phyloP scores from a whole-genome alignment of 78 protist genomes.

The Dictyostelium capitatum region DNA sequence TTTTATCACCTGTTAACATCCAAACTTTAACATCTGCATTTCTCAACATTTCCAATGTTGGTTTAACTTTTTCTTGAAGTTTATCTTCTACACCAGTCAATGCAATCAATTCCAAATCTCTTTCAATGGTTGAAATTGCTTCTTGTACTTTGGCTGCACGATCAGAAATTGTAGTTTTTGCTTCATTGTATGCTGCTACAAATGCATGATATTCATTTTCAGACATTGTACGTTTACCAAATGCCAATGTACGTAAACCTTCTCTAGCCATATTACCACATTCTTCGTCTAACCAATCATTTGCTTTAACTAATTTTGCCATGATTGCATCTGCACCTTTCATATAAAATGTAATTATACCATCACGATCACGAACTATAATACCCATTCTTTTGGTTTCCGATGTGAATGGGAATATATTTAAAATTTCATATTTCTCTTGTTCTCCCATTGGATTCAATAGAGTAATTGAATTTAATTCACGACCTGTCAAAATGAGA shows the following conservation, averaged over 20 bases:
- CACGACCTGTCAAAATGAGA: constrained; percentile 85
- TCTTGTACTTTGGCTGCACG: constrained; percentile 81
- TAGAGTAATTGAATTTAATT: constrained; percentile 71
- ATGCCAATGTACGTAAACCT: constrained; percentile 98
- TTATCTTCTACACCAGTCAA: constrained; percentile 96
- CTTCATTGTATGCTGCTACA: constrained; percentile 22
- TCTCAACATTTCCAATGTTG: constrained; percentile 92
- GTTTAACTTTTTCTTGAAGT: constrained; percentile 85
- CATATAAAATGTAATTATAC: constrained; percentile 84
- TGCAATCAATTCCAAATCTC: constrained; percentile 87
- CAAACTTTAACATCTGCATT: constrained; percentile 95
- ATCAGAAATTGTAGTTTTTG: constrained; percentile 82
- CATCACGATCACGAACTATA: constrained; percentile 88
- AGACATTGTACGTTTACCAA: constrained; percentile 83
- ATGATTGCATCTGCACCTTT: constrained; percentile 93
- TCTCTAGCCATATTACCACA: constrained; percentile 96
- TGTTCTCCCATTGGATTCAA: constrained; percentile 75
- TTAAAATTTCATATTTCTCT: constrained; percentile 89
- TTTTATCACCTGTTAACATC: constrained; percentile 98
- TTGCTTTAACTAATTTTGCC: constrained; percentile 74
- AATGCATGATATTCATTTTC: constrained; percentile 87
- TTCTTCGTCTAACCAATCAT: constrained; percentile 97
- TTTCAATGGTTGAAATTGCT: constrained; percentile 84
- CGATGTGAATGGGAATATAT: constrained; percentile 97
- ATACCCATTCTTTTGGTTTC: constrained; percentile 98